These are phyloP conservation scores for Diutina pseudorugosa DNA, from an alignment of 1,139 yeast genomes.

Conservation along the genomic window DNA sequence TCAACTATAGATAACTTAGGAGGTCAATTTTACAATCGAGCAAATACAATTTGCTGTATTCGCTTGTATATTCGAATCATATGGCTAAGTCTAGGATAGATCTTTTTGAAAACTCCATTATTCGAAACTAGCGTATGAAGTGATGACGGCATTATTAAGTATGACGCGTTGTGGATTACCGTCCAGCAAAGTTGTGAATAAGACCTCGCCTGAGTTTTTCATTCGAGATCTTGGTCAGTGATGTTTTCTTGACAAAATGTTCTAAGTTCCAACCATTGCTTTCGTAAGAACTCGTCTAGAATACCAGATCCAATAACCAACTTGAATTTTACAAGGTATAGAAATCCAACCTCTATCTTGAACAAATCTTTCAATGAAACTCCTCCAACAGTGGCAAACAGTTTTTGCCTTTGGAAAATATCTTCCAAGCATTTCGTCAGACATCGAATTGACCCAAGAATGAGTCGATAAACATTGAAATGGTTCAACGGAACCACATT, in stretches of 20 bases:
- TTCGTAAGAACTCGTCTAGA: slow-evolving; percentile 20
- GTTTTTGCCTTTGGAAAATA: slow-evolving; percentile 29
- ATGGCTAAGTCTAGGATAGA: too few species aligned
- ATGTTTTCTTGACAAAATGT: slow-evolving; percentile 8
- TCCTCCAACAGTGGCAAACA: slow-evolving; percentile 35
- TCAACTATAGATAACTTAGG: too few species aligned
- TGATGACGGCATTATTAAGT: too few species aligned
- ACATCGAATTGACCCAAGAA: slow-evolving; percentile 32
- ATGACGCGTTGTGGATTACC: too few species aligned
- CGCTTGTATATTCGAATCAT: too few species aligned
- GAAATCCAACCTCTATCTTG: slow-evolving; percentile 29
- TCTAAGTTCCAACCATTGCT: slow-evolving; percentile 18
- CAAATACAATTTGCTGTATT: too few species aligned
- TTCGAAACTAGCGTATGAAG: too few species aligned
- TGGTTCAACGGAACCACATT: slow-evolving; percentile 21
- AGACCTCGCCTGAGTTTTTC: too few species aligned
- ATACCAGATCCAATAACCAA: slow-evolving; percentile 24
- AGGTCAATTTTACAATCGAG: too few species aligned
- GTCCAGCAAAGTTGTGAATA: too few species aligned
- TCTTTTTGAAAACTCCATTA: too few species aligned
- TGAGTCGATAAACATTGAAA: slow-evolving; percentile 25
- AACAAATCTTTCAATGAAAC: slow-evolving; percentile 26
- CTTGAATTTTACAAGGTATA: slow-evolving; percentile 29
- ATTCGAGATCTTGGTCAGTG: background rate
- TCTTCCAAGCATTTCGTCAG: slow-evolving; percentile 34